Conservation (phyloP, 352 stramenopile genomes). For the Phytophthora melonis region DNA sequence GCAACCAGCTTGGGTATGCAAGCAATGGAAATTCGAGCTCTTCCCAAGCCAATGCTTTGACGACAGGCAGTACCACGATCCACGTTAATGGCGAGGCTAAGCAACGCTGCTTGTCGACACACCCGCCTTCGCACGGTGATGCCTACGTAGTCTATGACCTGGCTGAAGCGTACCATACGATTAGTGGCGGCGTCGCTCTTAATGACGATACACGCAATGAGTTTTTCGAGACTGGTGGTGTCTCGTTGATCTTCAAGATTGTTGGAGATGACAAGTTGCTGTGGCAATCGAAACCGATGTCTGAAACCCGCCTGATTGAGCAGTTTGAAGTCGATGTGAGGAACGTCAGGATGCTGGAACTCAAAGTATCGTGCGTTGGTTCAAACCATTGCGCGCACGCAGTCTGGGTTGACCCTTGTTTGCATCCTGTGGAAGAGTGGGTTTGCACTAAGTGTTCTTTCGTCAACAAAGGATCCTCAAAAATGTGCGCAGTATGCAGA, state of each 20-base stretch:
- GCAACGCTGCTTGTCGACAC: conserved; percentile 81
- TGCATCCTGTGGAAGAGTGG: conserved; percentile 80
- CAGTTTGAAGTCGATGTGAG: conserved; percentile 68
- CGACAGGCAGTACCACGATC: conserved; percentile 48
- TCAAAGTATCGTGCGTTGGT: conserved; percentile 71
- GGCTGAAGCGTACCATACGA: conserved; percentile 57
- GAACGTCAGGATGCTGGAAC: conserved; percentile 79
- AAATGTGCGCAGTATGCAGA: conserved; percentile 62
- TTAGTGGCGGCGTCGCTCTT: conserved; percentile 71
- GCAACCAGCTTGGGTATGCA: conserved; percentile 79
- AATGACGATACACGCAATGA: conserved; percentile 82
- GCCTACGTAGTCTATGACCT: conserved; percentile 89
- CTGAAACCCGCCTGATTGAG: conserved; percentile 48
- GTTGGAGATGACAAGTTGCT: conserved; percentile 71
- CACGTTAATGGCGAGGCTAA: conserved; percentile 70
- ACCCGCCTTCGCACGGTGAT: conserved; percentile 75
- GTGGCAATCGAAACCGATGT: conserved; percentile 80
- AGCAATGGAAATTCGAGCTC: conserved; percentile 49
- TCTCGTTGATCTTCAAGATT: conserved; percentile 75
- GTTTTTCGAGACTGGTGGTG: conserved; percentile 58
- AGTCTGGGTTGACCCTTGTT: conserved; percentile 82
- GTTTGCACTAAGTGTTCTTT: conserved; percentile 69
- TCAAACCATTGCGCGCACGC: conserved; percentile 86
- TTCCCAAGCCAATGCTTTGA: conserved; percentile 20
- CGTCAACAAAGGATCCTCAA: conserved; percentile 70